These are phyloP conservation scores for Sclerotinia sclerotiorum DNA, from an alignment of 2,329 filamentous ascomycete species.

Conservation along the genomic window DNA sequence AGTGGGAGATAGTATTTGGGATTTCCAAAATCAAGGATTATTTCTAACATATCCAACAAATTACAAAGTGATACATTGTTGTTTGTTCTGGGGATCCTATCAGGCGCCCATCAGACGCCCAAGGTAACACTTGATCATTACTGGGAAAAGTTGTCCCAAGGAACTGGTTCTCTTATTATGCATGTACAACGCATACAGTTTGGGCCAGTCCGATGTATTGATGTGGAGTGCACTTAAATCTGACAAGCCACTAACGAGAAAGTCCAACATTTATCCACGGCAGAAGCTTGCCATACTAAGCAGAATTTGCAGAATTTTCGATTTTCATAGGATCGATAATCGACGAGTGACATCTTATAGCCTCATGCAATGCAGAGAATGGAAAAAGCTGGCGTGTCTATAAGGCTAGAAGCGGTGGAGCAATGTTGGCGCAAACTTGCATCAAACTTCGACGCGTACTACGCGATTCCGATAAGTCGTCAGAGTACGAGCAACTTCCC, in stretches of 20 bases:
- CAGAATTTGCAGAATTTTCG: not conserved
- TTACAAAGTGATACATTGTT: slow-evolving; percentile 11
- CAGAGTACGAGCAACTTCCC: not conserved
- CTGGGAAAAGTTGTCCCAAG: slow-evolving; percentile 18
- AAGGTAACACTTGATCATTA: slow-evolving; percentile 10
- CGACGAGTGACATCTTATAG: slow-evolving; percentile 5
- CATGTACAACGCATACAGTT: slow-evolving; percentile 22
- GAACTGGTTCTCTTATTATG: slow-evolving; percentile 20
- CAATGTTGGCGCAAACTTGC: slow-evolving; percentile 8
- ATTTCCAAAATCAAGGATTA: slow-evolving; percentile 31
- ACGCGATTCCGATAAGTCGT: slow-evolving; percentile 7
- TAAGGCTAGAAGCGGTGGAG: slow-evolving; percentile 33
- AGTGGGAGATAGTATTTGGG: slow-evolving; percentile 13
- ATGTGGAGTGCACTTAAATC: slow-evolving; percentile 21
- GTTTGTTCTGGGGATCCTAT: slow-evolving; percentile 4
- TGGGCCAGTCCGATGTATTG: slow-evolving; percentile 9
- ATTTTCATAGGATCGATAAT: not conserved
- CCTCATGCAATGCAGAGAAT: slow-evolving; percentile 33
- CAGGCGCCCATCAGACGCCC: not conserved
- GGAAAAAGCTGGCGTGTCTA: slow-evolving; percentile 25
- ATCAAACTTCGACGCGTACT: slow-evolving; percentile 22
- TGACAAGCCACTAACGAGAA: slow-evolving; percentile 19
- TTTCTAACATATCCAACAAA: slow-evolving; percentile 20
- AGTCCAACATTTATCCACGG: slow-evolving; percentile 17
- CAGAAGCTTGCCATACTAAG: not conserved